A percentile compares a stretch with the other conserved stretches of the same genome.
Conservation (phyloP, 805 yeast species). For the Hanseniaspora guilliermondii region DNA sequence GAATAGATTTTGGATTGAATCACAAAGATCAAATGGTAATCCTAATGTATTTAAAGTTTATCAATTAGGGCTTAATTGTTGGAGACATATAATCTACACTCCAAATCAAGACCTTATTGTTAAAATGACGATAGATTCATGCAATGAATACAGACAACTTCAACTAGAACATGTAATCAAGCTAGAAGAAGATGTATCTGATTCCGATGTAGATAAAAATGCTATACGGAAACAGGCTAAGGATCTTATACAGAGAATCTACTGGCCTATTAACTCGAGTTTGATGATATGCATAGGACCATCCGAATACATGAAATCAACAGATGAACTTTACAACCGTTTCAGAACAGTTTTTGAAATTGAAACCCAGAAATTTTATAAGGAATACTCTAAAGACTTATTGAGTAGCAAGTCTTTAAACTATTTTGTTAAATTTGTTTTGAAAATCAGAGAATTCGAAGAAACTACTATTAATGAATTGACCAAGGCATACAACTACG, state of each 20-base stretch:
- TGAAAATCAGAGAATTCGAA: slow-evolving; percentile 71
- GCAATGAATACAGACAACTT: slow-evolving; percentile 68
- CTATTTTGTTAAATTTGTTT: slow-evolving; percentile 81
- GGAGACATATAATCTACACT: slow-evolving; percentile 76
- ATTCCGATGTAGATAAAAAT: background rate
- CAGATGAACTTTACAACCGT: slow-evolving; percentile 66
- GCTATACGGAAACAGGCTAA: background rate
- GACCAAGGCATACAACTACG: slow-evolving; percentile 40
- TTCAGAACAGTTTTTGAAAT: slow-evolving; percentile 9
- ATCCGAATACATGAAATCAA: slow-evolving; percentile 76
- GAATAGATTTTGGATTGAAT: slow-evolving; percentile 94
- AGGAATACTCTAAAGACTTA: slow-evolving; percentile 53
- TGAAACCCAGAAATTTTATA: slow-evolving; percentile 39
- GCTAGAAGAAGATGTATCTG: background rate
- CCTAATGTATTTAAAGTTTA: slow-evolving; percentile 83
- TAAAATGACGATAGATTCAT: slow-evolving; percentile 59
- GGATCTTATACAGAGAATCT: slow-evolving; percentile 10
- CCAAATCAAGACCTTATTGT: slow-evolving; percentile 50
- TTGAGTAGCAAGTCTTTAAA: slow-evolving; percentile 68
- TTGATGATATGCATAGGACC: slow-evolving; percentile 83
- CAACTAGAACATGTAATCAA: slow-evolving; percentile 42
- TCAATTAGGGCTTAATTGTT: slow-evolving; percentile 71
- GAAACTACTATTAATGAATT: slow-evolving; percentile 57
- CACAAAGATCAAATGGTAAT: slow-evolving; percentile 87
- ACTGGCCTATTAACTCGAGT: slow-evolving; percentile 70